Conservation (phyloP, 306 rosid species). For the Quercus rubra region DNA sequence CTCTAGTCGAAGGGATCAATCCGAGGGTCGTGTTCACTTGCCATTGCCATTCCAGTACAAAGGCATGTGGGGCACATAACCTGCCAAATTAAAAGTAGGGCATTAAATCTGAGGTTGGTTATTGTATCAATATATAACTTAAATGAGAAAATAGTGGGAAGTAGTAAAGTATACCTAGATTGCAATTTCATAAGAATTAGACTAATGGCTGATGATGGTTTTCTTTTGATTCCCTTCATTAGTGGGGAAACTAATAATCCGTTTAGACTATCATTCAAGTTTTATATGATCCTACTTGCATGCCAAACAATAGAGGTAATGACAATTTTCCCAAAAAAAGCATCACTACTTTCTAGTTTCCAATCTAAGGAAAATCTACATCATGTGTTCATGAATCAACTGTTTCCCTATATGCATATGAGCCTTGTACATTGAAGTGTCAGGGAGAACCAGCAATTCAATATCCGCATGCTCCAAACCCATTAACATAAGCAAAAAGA, state of each 20-base stretch:
- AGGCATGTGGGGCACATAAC: constrained; percentile 99
- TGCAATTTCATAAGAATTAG: background rate
- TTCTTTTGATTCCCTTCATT: background rate
- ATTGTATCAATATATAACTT: background rate
- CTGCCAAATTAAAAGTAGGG: constrained; percentile 33
- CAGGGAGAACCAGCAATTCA: background rate
- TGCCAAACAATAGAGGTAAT: background rate
- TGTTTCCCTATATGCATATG: background rate
- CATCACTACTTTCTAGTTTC: background rate
- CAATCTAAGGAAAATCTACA: background rate
- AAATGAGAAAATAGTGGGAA: background rate
- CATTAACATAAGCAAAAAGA: background rate
- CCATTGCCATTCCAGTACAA: constrained; percentile 99
- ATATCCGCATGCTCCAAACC: background rate
- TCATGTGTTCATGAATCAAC: background rate
- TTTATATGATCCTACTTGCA: background rate
- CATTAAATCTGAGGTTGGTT: background rate
- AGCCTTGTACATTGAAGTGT: background rate
- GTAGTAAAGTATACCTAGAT: no score
- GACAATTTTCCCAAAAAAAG: no score
- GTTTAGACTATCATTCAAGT: background rate
- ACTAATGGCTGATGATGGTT: background rate
- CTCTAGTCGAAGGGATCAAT: constrained; percentile 89
- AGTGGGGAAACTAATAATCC: no score
- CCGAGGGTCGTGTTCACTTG: constrained; percentile 94